These are phyloP conservation scores for Fomitopsis betulina DNA, from an alignment of 1,284 basidiomycete species.

Conservation along the genomic window DNA sequence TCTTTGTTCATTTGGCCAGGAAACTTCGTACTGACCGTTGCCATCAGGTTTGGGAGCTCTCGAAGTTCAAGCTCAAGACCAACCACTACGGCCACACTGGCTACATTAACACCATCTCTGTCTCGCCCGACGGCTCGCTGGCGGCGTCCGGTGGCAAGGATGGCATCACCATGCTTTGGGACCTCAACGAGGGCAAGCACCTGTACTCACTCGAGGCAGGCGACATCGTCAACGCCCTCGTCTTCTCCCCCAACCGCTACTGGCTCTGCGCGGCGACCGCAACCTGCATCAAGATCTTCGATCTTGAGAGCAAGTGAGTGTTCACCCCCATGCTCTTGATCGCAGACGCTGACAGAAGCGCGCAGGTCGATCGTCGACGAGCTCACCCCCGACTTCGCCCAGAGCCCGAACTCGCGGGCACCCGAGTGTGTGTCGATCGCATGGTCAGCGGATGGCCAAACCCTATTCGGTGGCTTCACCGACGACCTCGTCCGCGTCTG, in stretches of 20 bases:
- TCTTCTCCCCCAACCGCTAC: slow-evolving; percentile 99
- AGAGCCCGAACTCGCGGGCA: slow-evolving; percentile 76
- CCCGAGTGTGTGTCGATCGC: slow-evolving; percentile 98
- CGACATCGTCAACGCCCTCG: slow-evolving; percentile 97
- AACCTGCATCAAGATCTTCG: slow-evolving; percentile 98
- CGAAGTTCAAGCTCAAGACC: slow-evolving; percentile 99
- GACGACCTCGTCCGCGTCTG: slow-evolving; percentile 91
- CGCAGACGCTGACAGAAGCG: slow-evolving; percentile 5
- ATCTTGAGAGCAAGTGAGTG: slow-evolving; percentile 94
- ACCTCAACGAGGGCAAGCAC: slow-evolving; percentile 99
- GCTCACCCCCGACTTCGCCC: slow-evolving; percentile 90
- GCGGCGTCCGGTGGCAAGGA: slow-evolving; percentile 99
- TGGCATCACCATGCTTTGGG: slow-evolving; percentile 99
- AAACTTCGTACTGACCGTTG: slow-evolving; percentile 14
- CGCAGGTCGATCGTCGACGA: slow-evolving; percentile 97
- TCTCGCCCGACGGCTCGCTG: slow-evolving; percentile 98
- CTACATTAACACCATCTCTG: slow-evolving; percentile 98
- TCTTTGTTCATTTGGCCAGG: not conserved
- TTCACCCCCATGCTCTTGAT: not conserved
- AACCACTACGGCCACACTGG: slow-evolving; percentile 99
- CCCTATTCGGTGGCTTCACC: slow-evolving; percentile 93
- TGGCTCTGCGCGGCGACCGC: slow-evolving; percentile 99
- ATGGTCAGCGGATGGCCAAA: slow-evolving; percentile 98
- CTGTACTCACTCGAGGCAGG: slow-evolving; percentile 99
- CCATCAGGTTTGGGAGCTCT: slow-evolving; percentile 95